Evolutionary conservation across 768 basidiomycete genomes (phyloP), one percentile per base, ranked within the genome.

Genomic region (Leccinum sublutescens): DNA sequence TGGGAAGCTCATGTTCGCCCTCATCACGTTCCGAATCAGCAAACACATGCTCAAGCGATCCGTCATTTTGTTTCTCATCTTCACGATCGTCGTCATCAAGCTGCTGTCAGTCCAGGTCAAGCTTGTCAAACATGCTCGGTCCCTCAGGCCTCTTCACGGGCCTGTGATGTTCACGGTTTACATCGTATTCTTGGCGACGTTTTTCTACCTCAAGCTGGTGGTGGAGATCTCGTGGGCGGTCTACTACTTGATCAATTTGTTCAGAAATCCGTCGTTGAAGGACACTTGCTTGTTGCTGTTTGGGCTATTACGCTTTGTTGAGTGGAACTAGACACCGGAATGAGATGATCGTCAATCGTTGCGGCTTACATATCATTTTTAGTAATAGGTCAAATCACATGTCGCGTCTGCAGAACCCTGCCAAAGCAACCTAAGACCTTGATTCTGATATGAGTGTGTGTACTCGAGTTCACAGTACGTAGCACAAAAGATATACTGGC

Each of bases 21-120:
- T 70, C 43, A 53, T 71, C 62, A 71, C 71, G 40, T 68, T 72
- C 36, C 71, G 65, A n/a, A n/a, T 68, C 49, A 58, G 71, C 58
- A 59, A 58, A 55, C 63, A 68, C 52, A 68, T 72, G 63, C 54
- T 71, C 55, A 72, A 65, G 57, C 71, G 66, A 55, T 72, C 70
- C 54, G 61, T 72, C 38, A 56, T 70, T 47, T 62, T 66, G 38
- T 68, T 70, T 53, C 59, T 71, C 63, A 66, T 71, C 61, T 70
- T 72, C 36, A 56, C 71, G 52, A 68, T 71, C 66, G 60, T 71
- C 60, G 61, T 65, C 61, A 57, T 71, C 66, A 72, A 72, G 57
- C 11, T 72, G 45, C 58, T 72, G 19, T 59, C 66, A 52, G 57
- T 71, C 54, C 70, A 72, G 6, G 62, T 72, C 59, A 72, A 68